Base-by-base conservation (phyloP, 2,329 filamentous ascomycete genomes). In the Fusarium hostae region DNA sequence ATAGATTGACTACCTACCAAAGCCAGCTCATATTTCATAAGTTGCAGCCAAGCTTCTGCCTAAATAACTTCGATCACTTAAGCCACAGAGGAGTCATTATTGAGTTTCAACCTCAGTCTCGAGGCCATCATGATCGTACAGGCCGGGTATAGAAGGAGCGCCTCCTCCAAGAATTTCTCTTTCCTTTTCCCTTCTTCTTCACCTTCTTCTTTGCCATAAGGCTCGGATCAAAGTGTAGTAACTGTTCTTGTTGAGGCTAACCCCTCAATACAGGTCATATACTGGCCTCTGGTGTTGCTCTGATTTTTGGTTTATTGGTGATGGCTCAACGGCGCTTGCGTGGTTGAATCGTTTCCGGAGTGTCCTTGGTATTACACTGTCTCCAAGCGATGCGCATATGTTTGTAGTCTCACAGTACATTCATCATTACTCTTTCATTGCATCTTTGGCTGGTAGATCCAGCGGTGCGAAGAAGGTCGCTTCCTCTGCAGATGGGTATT, bases 171-270 rank as follows among this genome's bases (percentile, higher is more conserved):
- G 13, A 9, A 18, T 32, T n/a, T 56, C 10, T 24, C 26, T 60
- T 59, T 57, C 56, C 35, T 65, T 61, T 43, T 61, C 59, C 71
- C 59, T 47, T 62, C 63, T 66, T 63, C 41, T 63, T 63, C 71
- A 55, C 44, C 30, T 76, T 59, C 68, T 73, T 61, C 69, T 59
- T 75, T 70, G 72, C 74, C 73, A 57, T 60, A 37, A 43, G 68
- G 72, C 76, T 77, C 48, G 35, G 68, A 75, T 76, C 63, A 64
- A 75, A 75, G 50, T 76, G 76, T 76, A 77, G 76, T 75, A 77
- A 72, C 71, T 76, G 75, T 77, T 77, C 73, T 75, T 76, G 71
- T 71, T 59, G 51, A 68, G 75, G 71, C 71, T 72, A 70, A 76
- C 37, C 40, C 71, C 75, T 74, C 57, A 39, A 62, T 59, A 76